Conservation (phyloP, 225 moss, liverwort and hornwort species). For the Pseudoscleropodium purum region DNA sequence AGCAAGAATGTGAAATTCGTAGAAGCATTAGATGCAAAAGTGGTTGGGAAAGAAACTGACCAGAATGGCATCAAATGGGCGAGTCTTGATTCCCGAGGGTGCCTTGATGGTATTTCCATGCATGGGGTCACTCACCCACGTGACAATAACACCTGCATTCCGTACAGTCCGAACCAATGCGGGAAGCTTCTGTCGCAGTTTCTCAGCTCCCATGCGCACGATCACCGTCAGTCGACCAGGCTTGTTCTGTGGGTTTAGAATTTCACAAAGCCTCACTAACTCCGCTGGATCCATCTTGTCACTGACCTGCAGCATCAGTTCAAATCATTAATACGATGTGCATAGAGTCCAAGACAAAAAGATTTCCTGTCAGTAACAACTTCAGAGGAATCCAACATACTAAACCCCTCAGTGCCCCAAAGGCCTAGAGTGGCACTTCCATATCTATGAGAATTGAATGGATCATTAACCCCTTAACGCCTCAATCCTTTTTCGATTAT, state of each 20-base stretch:
- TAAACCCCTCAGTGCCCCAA: neutral
- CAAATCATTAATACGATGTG: neutral
- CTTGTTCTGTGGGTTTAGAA: slow-evolving; percentile 39
- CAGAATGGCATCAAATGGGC: slow-evolving; percentile 48
- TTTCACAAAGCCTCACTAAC: slow-evolving; percentile 31
- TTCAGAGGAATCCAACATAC: neutral
- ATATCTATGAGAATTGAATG: neutral
- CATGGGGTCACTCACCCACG: slow-evolving; percentile 54
- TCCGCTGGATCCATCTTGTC: slow-evolving; percentile 57
- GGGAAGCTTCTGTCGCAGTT: slow-evolving; percentile 33
- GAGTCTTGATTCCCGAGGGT: slow-evolving; percentile 49
- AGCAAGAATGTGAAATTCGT: neutral
- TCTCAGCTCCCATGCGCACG: slow-evolving; percentile 51
- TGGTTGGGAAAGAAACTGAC: slow-evolving; percentile 4
- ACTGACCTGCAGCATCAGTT: slow-evolving; percentile 21
- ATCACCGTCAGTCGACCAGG: slow-evolving; percentile 49
- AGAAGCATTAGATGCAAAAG: neutral
- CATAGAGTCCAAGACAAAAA: neutral
- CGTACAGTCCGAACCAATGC: slow-evolving; percentile 32
- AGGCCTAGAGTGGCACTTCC: neutral
- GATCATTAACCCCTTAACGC: no score
- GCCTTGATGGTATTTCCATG: slow-evolving; percentile 57
- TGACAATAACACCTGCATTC: slow-evolving; percentile 35
- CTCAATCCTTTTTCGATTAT: no score
- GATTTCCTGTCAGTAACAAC: neutral